Percentiles rank a stretch among this genome's conserved stretches.
These are phyloP conservation scores for Eimeria sp. DNA, from an alignment of 169 alveolate genomes.

Conservation along the genomic window DNA sequence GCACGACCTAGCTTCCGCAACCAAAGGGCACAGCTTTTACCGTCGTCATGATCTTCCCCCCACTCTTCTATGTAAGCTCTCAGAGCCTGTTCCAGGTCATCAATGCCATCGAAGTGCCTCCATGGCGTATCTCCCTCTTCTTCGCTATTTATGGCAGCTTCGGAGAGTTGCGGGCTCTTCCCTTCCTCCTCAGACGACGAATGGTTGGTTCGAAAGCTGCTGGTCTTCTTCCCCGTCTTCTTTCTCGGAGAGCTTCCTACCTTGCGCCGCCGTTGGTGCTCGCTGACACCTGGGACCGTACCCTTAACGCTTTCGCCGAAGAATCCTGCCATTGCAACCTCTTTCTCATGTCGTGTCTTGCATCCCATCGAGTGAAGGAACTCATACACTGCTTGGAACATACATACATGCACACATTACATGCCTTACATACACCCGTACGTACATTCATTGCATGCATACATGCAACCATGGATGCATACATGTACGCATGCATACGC, in stretches of 20 bases:
- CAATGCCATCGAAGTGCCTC: constrained; percentile 73
- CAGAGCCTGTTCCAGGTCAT: constrained; percentile 53
- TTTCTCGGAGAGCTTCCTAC: constrained; percentile 40
- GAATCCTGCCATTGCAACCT: constrained; percentile 75
- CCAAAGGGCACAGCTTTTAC: constrained; percentile 62
- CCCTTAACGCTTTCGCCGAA: constrained; percentile 78
- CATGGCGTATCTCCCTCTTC: constrained; percentile 17
- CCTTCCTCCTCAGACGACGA: constrained; percentile 23
- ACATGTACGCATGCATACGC: too few relatives aligned
- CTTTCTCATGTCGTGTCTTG: constrained; percentile 73
- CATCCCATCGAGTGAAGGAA: constrained; percentile 81
- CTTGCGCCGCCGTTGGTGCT: constrained; percentile 75
- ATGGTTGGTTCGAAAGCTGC: background rate
- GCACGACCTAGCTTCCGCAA: constrained; percentile 31
- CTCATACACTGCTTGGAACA: constrained; percentile 68
- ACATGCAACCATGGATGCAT: too few relatives aligned
- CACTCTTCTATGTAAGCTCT: constrained; percentile 58
- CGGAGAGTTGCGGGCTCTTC: constrained; percentile 18
- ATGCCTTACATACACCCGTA: too few relatives aligned
- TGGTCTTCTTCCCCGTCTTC: constrained; percentile 5
- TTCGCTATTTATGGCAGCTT: background rate
- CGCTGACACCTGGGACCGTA: constrained; percentile 58
- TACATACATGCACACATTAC: background rate
- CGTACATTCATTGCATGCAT: too few relatives aligned
- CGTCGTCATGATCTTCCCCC: constrained; percentile 77